Evolutionary conservation across 768 basidiomycete genomes (phyloP).

Genomic region (Trametes sanguinea): DNA sequence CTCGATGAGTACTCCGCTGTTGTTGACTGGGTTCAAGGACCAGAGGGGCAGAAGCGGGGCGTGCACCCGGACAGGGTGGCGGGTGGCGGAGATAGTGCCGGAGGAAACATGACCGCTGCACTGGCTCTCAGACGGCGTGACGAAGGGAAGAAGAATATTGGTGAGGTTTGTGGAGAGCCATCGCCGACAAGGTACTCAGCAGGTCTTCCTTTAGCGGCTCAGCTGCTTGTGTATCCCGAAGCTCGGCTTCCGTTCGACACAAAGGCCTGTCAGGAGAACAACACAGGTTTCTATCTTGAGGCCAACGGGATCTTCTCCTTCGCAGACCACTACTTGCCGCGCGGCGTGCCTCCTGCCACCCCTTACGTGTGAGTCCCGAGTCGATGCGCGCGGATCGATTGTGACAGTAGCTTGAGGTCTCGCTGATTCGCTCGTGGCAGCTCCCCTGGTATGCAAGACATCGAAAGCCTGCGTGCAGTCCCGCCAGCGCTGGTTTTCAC

Average conservation of each 20-base stretch:
- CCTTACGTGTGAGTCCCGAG: slow-evolving; percentile 3
- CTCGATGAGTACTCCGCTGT: slow-evolving; percentile 19
- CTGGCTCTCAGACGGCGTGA: slow-evolving; percentile 13
- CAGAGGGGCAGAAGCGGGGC: slow-evolving; percentile 6
- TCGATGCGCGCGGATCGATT: too few relatives aligned
- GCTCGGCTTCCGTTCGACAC: slow-evolving; percentile 17
- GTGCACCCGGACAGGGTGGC: slow-evolving; percentile 17
- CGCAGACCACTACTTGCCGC: slow-evolving; percentile 16
- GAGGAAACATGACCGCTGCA: slow-evolving; percentile 21
- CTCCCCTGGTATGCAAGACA: slow-evolving; percentile 9
- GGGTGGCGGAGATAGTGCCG: slow-evolving; percentile 19
- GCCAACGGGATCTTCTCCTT: slow-evolving; percentile 15
- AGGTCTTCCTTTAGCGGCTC: not conserved
- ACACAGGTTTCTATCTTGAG: slow-evolving; percentile 20
- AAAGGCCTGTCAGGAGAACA: slow-evolving; percentile 14
- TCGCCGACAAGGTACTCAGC: not conserved
- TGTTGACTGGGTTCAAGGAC: slow-evolving; percentile 15
- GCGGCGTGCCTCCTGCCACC: slow-evolving; percentile 3
- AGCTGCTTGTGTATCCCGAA: slow-evolving; percentile 15
- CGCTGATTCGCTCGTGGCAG: not conserved
- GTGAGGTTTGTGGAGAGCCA: not conserved
- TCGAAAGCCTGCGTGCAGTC: not conserved
- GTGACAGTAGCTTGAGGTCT: not conserved
- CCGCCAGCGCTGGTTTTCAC: slow-evolving; percentile 14
- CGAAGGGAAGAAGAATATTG: slow-evolving; percentile 3